Evolutionary conservation across 306 rosid species (phyloP).

Genomic region (Bauhinia variegata): DNA sequence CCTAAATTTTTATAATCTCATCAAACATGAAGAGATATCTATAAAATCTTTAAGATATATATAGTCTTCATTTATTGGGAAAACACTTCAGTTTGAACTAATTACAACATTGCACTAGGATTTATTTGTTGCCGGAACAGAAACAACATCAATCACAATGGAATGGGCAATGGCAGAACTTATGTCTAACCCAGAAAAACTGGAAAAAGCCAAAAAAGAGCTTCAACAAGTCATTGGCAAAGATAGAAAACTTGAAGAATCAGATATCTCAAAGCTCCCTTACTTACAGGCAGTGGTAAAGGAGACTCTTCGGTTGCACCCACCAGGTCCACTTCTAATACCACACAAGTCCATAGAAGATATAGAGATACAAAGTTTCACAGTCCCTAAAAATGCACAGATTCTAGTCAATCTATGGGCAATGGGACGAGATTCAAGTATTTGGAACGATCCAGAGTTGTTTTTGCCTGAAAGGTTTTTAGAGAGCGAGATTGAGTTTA

Average conservation of each 20-base stretch:
- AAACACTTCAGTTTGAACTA: too few relatives aligned
- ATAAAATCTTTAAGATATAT: too few relatives aligned
- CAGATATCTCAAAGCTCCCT: constrained; percentile 4
- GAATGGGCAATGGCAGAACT: constrained; percentile 39
- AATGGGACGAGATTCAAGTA: constrained; percentile 20
- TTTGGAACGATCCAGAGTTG: constrained; percentile 13
- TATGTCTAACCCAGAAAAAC: not conserved
- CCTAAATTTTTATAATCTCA: too few relatives aligned
- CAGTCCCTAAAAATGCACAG: constrained; percentile 9
- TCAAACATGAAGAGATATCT: too few relatives aligned
- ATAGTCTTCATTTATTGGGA: too few relatives aligned
- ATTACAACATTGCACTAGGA: not conserved
- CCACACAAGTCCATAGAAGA: constrained; percentile 6
- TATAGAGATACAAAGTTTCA: constrained; percentile 10
- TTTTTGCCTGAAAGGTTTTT: constrained; percentile 32
- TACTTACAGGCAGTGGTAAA: constrained; percentile 30
- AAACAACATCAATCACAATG: constrained; percentile 3
- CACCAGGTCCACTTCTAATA: constrained; percentile 29
- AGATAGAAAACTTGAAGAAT: constrained; percentile 3
- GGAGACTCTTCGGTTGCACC: constrained; percentile 32
- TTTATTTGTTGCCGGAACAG: constrained; percentile 13
- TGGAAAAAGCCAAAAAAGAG: not conserved
- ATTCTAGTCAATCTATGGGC: constrained; percentile 27
- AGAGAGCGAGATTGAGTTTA: not conserved
- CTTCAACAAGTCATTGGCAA: not conserved